phyloP scores from a whole-genome alignment of 495 filamentous ascomycete species.

The Penicillium riverlandense region DNA sequence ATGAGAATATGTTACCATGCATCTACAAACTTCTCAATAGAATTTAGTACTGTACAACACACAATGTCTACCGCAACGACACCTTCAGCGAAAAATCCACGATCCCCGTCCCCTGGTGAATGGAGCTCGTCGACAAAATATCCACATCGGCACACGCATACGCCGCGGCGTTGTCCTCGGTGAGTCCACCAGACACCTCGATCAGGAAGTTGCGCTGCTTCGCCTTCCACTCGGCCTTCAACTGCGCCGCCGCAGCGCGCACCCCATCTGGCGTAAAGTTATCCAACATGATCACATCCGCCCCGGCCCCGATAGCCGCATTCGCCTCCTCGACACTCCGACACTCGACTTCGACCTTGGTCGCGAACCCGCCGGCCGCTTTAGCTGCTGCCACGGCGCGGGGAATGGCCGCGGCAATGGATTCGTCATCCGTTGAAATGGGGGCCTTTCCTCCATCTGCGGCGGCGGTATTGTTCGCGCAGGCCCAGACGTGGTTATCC shows the following conservation, averaged over 20 bases:
- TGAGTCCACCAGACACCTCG: conserved; percentile 89
- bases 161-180: conserved; percentile 67
- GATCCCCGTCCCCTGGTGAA: conserved; percentile 89
- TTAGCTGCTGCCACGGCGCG: conserved; percentile 78
- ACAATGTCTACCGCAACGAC: conserved; percentile 23
- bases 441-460: conserved; percentile 8
- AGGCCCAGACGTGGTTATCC: conserved; percentile 94
- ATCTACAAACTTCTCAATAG: no score
- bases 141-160: conserved; percentile 89
- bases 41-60: conserved; percentile 1
- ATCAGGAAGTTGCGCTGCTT: conserved; percentile 61
- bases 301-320: conserved; percentile 83
- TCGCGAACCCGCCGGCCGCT: conserved; percentile 73
- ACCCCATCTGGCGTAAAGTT: conserved; percentile 80
- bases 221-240: conserved; percentile 71
- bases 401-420: conserved; percentile 62
- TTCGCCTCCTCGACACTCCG: conserved; percentile 80
- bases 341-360: conserved; percentile 96
- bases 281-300: conserved; percentile 95
- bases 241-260: conserved; percentile 55
- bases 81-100: conserved; percentile 97
- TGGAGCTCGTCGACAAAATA: conserved; percentile 89
- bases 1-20: conserved; percentile 1
- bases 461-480: conserved; percentile 41
- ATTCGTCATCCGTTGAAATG: conserved; percentile 2